Evolutionary conservation across 2,329 filamentous ascomycete genomes (phyloP), one percentile per base, ranked within the genome.

Genomic region (Acrocalymma vagum): DNA sequence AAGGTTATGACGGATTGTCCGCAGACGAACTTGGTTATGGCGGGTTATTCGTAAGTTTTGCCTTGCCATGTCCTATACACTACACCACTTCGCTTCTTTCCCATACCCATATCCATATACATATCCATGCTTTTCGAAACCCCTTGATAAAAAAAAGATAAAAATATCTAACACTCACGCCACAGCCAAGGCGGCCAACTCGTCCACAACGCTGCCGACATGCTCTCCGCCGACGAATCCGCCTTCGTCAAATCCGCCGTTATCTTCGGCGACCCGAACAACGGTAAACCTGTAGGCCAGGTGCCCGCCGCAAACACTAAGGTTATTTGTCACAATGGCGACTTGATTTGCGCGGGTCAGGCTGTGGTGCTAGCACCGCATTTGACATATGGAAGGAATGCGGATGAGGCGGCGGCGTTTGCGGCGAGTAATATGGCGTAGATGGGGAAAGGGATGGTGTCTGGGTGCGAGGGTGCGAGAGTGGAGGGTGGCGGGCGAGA

Each of bases 31-130:
- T 62, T 79, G 15, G 72, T 78, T 25, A 65, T 78, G 51, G 68
- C 72, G 6, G 76, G 76, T 3, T 79, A 78, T 56, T 77, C 72
- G 51, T 75, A 72, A 42, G 70, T 65, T 30, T 57, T n/a, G n/a
- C n/a, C n/a, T n/a, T n/a, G n/a, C n/a, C n/a, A n/a, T n/a, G n/a
- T n/a, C n/a, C n/a, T n/a, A n/a, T n/a, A n/a, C n/a, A n/a, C n/a
- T n/a, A n/a, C n/a, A n/a, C n/a, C n/a, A n/a, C n/a, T n/a, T 15
- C 64, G 15, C 15, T n/a, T 20, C 10, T 32, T 13, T 16, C 11
- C 8, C 13, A 21, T 25, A 3, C 16, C 3, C 10, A 11, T 15
- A 3, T 5, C 7, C 11, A 17, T 17, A n/a, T 6, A 17, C 9
- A 10, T 18, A 17, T 26, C 22, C 27, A 16, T 29, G 11, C 20